Evolutionary conservation across 768 basidiomycete species (phyloP), one percentile per base, ranked within the genome.

Genomic region (Lyophyllum atratum): DNA sequence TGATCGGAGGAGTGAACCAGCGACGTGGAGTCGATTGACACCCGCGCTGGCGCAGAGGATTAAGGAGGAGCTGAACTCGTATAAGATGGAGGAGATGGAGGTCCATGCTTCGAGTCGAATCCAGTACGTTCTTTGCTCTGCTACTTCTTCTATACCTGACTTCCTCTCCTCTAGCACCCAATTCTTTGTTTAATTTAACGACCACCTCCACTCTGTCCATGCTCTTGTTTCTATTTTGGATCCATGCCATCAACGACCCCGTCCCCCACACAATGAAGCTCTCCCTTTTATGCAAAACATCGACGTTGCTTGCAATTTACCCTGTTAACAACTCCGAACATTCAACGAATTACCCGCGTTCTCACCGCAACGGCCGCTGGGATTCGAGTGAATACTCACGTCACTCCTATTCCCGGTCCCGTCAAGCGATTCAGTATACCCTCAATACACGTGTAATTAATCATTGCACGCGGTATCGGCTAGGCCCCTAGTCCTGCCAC

Each of bases 81-180:
- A 92, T 76, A 98, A 98, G 81, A 93, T 98, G 91, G 95, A 96
- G 74, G 95, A 98, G 77, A 98, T 99, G 96, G 93, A 95, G 71
- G 95, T 99, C 59, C 96, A 98, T 74, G 91, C 92, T 64, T 79
- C 90, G 49, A 95, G 93, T 74, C 87, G 93, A 72, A 85, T 92
- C 65, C 89, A 97, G 92, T 94, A 70, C 64, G 92, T 85, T 39
- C 48, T 53, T 50, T 44, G 56, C 48, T 49, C 39, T 52, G 47
- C 43, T 9, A 46, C 22, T 14, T 40, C 52, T 44, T 53, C 46
- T 24, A 8, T n/a, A 62, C 33, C 60, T 49, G 37, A 46, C 22
- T 47, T 14, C 49, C 44, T 22, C 42, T 59, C 22, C 56, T 50
- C 46, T 64, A 92, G 91, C 78, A 93, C 91, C 56, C 91, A 93